Percentiles rank a stretch among this genome's conserved stretches.
phyloP scores from a whole-genome alignment of 2,329 filamentous ascomycete genomes.

The Zymoseptoria pseudotritici region DNA sequence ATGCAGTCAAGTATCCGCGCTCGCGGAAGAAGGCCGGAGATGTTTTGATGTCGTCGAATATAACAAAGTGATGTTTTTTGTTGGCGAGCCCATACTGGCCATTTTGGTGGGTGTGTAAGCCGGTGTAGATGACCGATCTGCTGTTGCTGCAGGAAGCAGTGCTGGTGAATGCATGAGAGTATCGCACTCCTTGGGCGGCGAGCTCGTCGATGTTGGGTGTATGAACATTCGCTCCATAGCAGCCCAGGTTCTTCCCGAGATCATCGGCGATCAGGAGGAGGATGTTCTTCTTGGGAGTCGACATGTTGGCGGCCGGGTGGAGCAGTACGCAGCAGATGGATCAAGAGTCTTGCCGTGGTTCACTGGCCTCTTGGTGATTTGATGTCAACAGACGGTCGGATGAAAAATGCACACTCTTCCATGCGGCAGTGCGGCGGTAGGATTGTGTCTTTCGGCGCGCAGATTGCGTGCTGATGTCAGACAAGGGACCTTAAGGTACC shows the following conservation, averaged over 20 bases:
- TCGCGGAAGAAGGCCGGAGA: constrained; percentile 34
- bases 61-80: constrained; percentile 35
- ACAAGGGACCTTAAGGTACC: not conserved
- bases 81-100: constrained; percentile 41
- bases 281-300: constrained; percentile 18
- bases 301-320: not conserved
- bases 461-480: not conserved
- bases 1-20: constrained; percentile 40
- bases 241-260: constrained; percentile 33
- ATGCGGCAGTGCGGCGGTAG: not conserved
- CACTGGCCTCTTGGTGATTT: not conserved
- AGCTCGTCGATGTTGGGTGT: constrained; percentile 40
- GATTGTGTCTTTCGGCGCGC: not conserved
- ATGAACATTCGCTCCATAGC: constrained; percentile 28
- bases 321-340: not conserved
- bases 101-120: constrained; percentile 44
- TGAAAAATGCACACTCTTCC: not conserved
- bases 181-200: constrained; percentile 32
- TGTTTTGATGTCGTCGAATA: constrained; percentile 39
- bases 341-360: not conserved
- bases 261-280: constrained; percentile 40
- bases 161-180: constrained; percentile 37
- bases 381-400: not conserved
- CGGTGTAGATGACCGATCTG: constrained; percentile 43
- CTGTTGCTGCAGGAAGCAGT: constrained; percentile 45